Percentiles rank a stretch among this genome's conserved stretches.
These are phyloP conservation scores for Heimioporus retisporus DNA, from an alignment of 1,284 basidiomycete species.

Conservation along the genomic window DNA sequence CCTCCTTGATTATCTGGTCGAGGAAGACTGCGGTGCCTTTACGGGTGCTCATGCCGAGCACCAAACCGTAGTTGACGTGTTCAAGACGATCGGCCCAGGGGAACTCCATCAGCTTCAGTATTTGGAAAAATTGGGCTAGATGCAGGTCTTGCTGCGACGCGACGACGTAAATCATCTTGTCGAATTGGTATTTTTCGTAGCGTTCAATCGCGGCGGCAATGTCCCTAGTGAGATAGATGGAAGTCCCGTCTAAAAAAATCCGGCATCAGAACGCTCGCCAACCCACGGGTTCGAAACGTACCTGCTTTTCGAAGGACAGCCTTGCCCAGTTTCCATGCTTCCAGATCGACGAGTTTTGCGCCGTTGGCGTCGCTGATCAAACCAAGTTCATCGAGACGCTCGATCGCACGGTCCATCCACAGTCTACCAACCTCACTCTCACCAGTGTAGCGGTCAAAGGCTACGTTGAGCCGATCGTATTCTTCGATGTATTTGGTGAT, in stretches of 20 bases:
- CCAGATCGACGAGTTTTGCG: constrained; percentile 85
- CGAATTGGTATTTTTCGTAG: constrained; percentile 88
- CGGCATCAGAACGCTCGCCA: background rate
- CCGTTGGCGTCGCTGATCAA: constrained; percentile 76
- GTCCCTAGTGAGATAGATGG: no score
- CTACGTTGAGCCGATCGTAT: constrained; percentile 92
- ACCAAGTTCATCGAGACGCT: constrained; percentile 66
- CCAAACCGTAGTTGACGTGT: constrained; percentile 95
- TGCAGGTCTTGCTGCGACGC: constrained; percentile 97
- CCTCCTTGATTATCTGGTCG: constrained; percentile 93
- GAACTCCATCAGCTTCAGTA: constrained; percentile 92
- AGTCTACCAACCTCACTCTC: constrained; percentile 84
- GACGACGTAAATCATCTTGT: constrained; percentile 99
- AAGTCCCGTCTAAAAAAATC: no score
- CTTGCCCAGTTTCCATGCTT: constrained; percentile 91
- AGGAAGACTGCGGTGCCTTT: constrained; percentile 98
- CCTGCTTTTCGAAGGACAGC: constrained; percentile 93
- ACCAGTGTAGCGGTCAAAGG: constrained; percentile 96
- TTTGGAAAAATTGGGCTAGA: constrained; percentile 95
- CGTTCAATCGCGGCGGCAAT: no score
- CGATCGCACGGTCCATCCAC: constrained; percentile 80
- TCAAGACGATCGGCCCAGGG: constrained; percentile 81
- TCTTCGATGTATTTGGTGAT: constrained; percentile 94
- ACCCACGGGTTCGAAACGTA: constrained; percentile 30
- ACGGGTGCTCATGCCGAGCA: constrained; percentile 98